These are phyloP conservation scores for Rhizopogon vesiculosus DNA, from an alignment of 768 basidiomycete genomes.

Conservation along the genomic window DNA sequence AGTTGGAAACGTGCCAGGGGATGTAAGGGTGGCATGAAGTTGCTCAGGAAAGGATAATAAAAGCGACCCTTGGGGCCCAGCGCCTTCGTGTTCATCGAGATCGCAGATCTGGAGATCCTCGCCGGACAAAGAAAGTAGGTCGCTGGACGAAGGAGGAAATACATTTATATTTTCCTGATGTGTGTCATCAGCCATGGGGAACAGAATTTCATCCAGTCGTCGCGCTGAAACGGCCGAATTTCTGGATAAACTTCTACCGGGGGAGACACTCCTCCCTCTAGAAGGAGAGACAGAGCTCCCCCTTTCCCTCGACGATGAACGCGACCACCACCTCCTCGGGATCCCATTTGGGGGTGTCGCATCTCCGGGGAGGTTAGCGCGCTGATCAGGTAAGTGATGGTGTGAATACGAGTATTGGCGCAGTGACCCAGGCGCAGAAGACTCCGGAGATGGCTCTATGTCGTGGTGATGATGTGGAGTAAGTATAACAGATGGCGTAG, in stretches of 20 bases:
- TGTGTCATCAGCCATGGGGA: too few species aligned
- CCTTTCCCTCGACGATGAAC: neutral
- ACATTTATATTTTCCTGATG: neutral
- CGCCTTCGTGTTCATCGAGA: neutral
- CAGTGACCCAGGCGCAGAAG: neutral
- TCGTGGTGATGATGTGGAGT: neutral
- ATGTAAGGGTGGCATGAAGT: neutral
- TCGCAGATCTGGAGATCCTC: neutral
- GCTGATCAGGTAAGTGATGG: neutral
- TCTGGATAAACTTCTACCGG: neutral
- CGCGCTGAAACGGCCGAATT: neutral
- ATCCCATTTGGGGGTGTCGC: neutral
- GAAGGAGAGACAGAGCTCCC: neutral
- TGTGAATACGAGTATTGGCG: neutral
- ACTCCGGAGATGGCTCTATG: neutral
- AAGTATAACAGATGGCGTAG: neutral
- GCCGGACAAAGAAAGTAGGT: neutral
- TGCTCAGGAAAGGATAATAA: neutral
- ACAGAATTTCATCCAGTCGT: neutral
- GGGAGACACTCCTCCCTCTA: too few species aligned
- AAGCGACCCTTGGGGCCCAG: neutral
- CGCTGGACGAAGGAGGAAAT: neutral
- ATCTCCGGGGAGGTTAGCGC: neutral
- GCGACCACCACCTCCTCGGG: neutral
- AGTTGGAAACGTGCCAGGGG: neutral